Percentiles rank a stretch among this genome's conserved stretches.
These are phyloP conservation scores for Podosphaera aphanis DNA, from an alignment of 2,329 filamentous ascomycete genomes.

Conservation along the genomic window DNA sequence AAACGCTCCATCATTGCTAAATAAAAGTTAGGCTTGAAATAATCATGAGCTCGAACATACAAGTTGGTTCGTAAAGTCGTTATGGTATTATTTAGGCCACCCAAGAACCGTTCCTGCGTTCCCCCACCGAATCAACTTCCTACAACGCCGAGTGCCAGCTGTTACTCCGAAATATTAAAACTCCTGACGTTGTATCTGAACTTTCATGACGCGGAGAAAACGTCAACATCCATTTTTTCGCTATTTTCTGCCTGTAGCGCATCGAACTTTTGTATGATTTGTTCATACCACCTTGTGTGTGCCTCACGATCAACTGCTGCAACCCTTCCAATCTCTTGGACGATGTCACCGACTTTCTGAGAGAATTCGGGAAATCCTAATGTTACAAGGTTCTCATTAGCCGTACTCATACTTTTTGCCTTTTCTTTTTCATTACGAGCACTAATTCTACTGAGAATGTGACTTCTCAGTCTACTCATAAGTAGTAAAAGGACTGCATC, in stretches of 20 bases:
- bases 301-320: conserved; percentile 43
- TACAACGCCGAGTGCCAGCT: too few species aligned
- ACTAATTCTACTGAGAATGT: conserved; percentile 39
- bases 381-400: conserved; percentile 43
- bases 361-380: conserved; percentile 55
- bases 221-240: background rate
- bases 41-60: too few species aligned
- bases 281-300: conserved; percentile 48
- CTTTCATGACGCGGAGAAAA: too few species aligned
- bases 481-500: conserved; percentile 41
- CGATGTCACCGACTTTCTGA: conserved; percentile 41
- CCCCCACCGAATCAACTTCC: too few species aligned
- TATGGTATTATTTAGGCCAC: too few species aligned
- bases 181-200: too few species aligned
- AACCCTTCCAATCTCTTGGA: conserved; percentile 41
- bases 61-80: too few species aligned
- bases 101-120: too few species aligned
- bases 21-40: too few species aligned
- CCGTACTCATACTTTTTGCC: conserved; percentile 42
- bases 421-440: conserved; percentile 47
- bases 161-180: too few species aligned
- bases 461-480: conserved; percentile 40
- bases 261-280: background rate
- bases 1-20: too few species aligned
- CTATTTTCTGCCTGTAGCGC: background rate